Base-by-base conservation (phyloP, 345 rosid species). In the Cardamine chenopodiifolia region DNA sequence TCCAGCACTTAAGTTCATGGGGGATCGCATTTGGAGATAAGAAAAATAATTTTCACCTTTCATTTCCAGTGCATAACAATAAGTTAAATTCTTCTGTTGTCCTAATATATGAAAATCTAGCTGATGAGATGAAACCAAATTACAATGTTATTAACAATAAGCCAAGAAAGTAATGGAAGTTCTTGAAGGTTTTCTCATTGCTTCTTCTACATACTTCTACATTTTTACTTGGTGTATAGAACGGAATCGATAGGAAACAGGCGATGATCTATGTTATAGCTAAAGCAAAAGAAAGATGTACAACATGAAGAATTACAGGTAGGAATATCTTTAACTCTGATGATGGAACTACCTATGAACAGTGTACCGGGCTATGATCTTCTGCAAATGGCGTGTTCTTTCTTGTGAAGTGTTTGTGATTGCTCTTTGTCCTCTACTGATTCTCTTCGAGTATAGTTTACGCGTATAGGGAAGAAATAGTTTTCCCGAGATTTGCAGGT, bases 1-100 rank as follows among this genome's bases (percentile, higher is more conserved):
- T 73, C 89, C 93, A 12, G 93, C 91, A 57, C 90, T 88, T 20
- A 88, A 86, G 78, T 89, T 84, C 79, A 86, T 88, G 91, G 93
- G 91, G 8, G 83, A 89, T 75, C 77, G 63, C 56, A 66, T 89
- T 68, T 91, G 92, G 90, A 89, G 63, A 83, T 88, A 78, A 81
- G 8, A 40, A 31, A 31, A 31, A 19, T 19, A 59, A 0, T 48
- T 20, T 26, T 45, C 22, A 20, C n/a, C 14, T 71, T 71, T 48
- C 17, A 10, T 60, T 34, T 61, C 7, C 54, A 25, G 31, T 49
- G 75, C 40, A 28, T 61, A 49, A 50, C 45, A 63, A 29, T 72
- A 62, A 62, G 35, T 13, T 25, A 53, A 47, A 29, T 48, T 64
- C 58, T 71, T 60, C 29, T 60, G 49, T 26, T 71, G 17, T 47